Base-by-base conservation (phyloP, 2,329 filamentous ascomycete species). In the Zarea fungicola region DNA sequence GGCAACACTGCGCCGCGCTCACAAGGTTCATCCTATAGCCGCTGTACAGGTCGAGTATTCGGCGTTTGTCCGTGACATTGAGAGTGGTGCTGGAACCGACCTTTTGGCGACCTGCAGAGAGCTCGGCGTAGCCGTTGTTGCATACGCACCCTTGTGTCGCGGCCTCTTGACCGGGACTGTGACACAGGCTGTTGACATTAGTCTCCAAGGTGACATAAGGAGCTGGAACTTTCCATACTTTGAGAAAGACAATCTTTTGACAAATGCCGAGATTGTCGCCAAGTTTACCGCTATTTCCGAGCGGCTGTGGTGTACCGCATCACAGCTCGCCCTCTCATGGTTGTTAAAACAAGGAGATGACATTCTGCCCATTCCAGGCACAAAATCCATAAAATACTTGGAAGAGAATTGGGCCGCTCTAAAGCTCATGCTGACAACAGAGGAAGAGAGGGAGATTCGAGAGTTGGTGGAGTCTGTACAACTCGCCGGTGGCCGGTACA, bases 281-380 rank as follows among this genome's bases (percentile, higher is more conserved):
- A 29, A 32, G n/a, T 68, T 84, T 43, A 61, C 64, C 5, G 65
- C 58, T 6, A 57, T 83, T 5, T 78, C 78, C 0, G 63, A 70
- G 39, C 67, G 64, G 52, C 82, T 84, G 63, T 70, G 55, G 3
- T 70, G 68, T 42, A 81, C 80, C 0, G 54, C 76, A 0, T 68
- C 68, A 3, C 74, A 85, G 58, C 58, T 85, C 26, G 74, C 78
- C 2, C 66, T 84, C 26, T 80, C 80, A 0, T 85, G 80, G 80
- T 55, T 84, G 50, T 56, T 82, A 55, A 72, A 71, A 3, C 78
- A 83, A 55, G 77, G 76, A 0, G 68, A 74, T 6, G 75, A 82
- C 54, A 67, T 83, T 42, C 72, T 78, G 56, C 78, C 81, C 0
- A 83, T 73, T 48, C 70, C 66, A 0, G 71, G 70, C 3, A 74